These are phyloP conservation scores for Alternaria triticimaculans DNA, from an alignment of 2,329 filamentous ascomycete species.

Conservation along the genomic window DNA sequence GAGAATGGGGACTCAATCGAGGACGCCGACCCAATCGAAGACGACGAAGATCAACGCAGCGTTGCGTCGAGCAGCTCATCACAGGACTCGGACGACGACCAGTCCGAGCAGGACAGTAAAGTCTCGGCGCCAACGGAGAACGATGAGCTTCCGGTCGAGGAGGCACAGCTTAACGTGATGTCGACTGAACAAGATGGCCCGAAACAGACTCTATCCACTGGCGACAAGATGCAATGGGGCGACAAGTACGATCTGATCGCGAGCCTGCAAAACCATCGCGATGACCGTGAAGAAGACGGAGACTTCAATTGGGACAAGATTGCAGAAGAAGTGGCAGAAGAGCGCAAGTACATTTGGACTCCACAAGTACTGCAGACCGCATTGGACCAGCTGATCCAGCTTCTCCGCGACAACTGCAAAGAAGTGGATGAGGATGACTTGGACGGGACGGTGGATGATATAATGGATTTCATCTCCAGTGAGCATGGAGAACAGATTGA, in stretches of 20 bases:
- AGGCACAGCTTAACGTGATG: not conserved
- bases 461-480: slow-evolving; percentile 26
- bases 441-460: slow-evolving; percentile 22
- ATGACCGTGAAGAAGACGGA: slow-evolving; percentile 27
- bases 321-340: slow-evolving; percentile 1
- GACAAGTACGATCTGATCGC: slow-evolving; percentile 52
- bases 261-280: slow-evolving; percentile 36
- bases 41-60: not conserved
- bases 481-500: slow-evolving; percentile 15
- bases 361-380: slow-evolving; percentile 32
- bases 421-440: slow-evolving; percentile 9
- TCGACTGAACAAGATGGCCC: not conserved
- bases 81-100: not conserved
- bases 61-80: not conserved
- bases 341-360: slow-evolving; percentile 16
- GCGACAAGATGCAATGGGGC: slow-evolving; percentile 47
- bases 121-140: not conserved
- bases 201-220: slow-evolving; percentile 11
- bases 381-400: slow-evolving; percentile 19
- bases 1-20: not conserved
- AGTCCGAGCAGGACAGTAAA: not conserved
- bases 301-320: slow-evolving; percentile 44
- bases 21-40: not conserved
- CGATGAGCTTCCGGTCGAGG: not conserved
- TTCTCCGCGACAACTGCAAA: slow-evolving; percentile 7